Base-by-base conservation (phyloP, 495 filamentous ascomycete genomes). In the Neurospora pannonica region DNA sequence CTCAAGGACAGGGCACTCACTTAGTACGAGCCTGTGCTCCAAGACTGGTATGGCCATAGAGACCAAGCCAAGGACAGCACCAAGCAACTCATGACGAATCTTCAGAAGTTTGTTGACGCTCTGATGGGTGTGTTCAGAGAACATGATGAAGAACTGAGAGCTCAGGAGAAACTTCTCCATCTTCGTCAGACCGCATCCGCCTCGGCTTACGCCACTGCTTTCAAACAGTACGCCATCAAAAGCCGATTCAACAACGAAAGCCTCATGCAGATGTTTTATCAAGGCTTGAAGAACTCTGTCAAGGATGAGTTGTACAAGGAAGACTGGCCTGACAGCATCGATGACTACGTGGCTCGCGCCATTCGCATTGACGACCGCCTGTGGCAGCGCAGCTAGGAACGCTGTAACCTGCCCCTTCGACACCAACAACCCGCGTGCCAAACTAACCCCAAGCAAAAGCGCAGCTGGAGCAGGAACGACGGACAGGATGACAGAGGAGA, bases 251-350 rank as follows among this genome's bases (percentile, higher is more conserved):
- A 73, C 19, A 28, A 73, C 38, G 36, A 38, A 70, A 62, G 72
- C 4, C 60, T 73, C 17, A 73, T 73, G 19, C 48, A 70, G 39
- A 6, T 73, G 7, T 73, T 73, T 54, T 73, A 73, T 24, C 10
- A 43, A 2, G 37, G 54, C 4, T n/a, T 73, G 17, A 73, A 73
- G 54, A 60, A 73, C 2, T 36, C 62, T 2, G 72, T 73, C 4
- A 73, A 73, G 21, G 72, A 73, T 38, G 38, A 69, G 8, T 6
- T 73, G 4, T 73, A 73, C 4, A 34, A 69, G 28, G 34, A 34
- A 4, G 72, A 73, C 3, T 10, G 24, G 19, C 72, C 38, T 0
- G 28, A 19, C 10, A 70, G n/a, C 2, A 7, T 73, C 37, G 54
- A 67, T 38, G 38, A 73, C 0, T 73, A 73, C 6, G 37, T 73